Evolutionary conservation across 2,329 filamentous ascomycete genomes (phyloP), one percentile per base, ranked within the genome.

Genomic region (Ascochyta pisi): DNA sequence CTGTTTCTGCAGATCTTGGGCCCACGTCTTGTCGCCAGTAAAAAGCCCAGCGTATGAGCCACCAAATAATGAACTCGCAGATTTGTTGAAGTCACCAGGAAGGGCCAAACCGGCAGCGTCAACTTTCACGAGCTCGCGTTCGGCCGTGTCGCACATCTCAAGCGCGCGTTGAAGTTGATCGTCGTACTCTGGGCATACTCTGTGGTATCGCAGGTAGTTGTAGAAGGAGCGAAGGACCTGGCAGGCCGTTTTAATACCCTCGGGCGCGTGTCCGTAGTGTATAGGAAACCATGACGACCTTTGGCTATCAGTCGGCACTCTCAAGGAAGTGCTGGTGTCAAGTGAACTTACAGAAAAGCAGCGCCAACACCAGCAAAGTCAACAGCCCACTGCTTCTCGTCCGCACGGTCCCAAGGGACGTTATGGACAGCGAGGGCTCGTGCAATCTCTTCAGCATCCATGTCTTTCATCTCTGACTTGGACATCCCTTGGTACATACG

Each of bases 141-240:
- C 81, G 1, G 90, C 91, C 13, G 81, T 69, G 19, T 86, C 82
- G 66, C 92, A 96, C 26, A 94, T 73, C 1, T 73, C 73, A 7
- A 89, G 79, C 0, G 93, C 92, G 0, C 82, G 78, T 15, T 84
- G 76, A 54, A 98, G 81, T 60, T 94, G 84, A 0, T 82, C 78
- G 0, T 76, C 80, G 69, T 93, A 90, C 73, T 98, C 95, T 0
- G 90, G 89, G 67, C 92, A 96, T 15, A 96, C 94, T 34, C 90
- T 84, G 69, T 98, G 93, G 57, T 89, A 85, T 9, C 93, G 81
- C 0, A 98, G 81, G 64, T 97, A 99, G 62, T 91, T 90, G 61
- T 96, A 85, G 70, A 98, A 98, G 70, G 95, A 96, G 57, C 86
- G 85, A 37, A 97, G 81, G 0, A 96, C 85, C 31, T 84, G 82